phyloP scores from a whole-genome alignment of 148 eudicot species.

The Rhododendron williamsianum region DNA sequence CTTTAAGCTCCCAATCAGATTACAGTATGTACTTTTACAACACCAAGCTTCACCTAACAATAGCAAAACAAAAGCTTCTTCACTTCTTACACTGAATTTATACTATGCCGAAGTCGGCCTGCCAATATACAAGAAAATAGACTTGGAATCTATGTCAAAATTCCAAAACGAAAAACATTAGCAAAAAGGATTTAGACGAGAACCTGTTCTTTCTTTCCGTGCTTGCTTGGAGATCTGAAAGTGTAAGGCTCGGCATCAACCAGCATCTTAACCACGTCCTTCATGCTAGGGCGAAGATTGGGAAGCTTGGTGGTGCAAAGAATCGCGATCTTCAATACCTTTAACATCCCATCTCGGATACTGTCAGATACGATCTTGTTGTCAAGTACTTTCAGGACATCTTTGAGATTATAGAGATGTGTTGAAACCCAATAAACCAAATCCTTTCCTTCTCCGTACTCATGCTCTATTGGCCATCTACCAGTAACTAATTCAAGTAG shows the following conservation, averaged over 20 bases:
- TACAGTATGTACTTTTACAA: neutral
- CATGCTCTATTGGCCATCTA: constrained; percentile 55
- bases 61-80: neutral
- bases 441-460: constrained; percentile 74
- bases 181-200: neutral
- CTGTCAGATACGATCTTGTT: constrained; percentile 20
- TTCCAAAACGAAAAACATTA: neutral
- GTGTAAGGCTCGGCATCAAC: constrained; percentile 49
- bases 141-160: neutral
- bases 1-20: constrained; percentile 1
- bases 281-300: constrained; percentile 67
- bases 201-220: constrained; percentile 17
- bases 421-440: constrained; percentile 65
- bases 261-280: constrained; percentile 90
- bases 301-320: constrained; percentile 75
- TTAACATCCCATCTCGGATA: constrained; percentile 35
- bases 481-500: constrained; percentile 81
- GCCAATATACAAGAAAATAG: neutral
- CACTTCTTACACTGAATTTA: neutral
- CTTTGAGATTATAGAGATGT: constrained; percentile 23
- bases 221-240: constrained; percentile 13
- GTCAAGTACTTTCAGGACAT: constrained; percentile 36
- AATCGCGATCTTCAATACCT: constrained; percentile 52
- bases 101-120: neutral
- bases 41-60: neutral